Evolutionary conservation across 2,329 filamentous ascomycete genomes (phyloP).

Genomic region (Ophiostoma sp.): DNA sequence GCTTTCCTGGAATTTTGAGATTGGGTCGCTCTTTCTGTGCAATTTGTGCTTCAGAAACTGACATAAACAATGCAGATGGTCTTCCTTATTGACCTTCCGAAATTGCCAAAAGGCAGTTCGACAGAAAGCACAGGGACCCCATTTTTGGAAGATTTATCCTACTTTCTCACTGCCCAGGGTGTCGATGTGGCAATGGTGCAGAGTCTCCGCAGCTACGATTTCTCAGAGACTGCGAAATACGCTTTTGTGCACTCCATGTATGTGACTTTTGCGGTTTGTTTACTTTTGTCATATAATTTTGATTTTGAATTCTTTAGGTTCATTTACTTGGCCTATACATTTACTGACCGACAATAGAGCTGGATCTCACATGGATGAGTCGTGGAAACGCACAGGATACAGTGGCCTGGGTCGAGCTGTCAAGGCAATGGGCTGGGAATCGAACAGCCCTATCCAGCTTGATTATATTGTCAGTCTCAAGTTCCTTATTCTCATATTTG

Average conservation of each 20-base stretch:
- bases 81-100: conserved; percentile 90
- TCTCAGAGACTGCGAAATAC: conserved; percentile 67
- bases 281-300: background rate
- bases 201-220: conserved; percentile 79
- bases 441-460: conserved; percentile 58
- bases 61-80: conserved; percentile 56
- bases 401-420: conserved; percentile 72
- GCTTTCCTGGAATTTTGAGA: conserved; percentile 4
- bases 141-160: conserved; percentile 70
- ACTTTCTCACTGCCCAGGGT: conserved; percentile 68
- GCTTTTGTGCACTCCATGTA: conserved; percentile 86
- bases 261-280: conserved; percentile 35
- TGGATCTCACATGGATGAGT: conserved; percentile 48
- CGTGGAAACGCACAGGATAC: conserved; percentile 60
- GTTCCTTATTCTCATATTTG: background rate
- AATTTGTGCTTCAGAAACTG: background rate
- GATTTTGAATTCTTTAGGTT: background rate
- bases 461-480: conserved; percentile 67
- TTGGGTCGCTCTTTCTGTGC: background rate
- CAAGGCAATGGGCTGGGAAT: conserved; percentile 60
- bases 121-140: conserved; percentile 22
- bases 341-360: conserved; percentile 50
- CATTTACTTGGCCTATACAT: conserved; percentile 22
- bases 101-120: conserved; percentile 42
- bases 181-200: conserved; percentile 64